phyloP scores from a whole-genome alignment of 2,329 filamentous ascomycete genomes.

The Calonectria pseudoreteaudii region DNA sequence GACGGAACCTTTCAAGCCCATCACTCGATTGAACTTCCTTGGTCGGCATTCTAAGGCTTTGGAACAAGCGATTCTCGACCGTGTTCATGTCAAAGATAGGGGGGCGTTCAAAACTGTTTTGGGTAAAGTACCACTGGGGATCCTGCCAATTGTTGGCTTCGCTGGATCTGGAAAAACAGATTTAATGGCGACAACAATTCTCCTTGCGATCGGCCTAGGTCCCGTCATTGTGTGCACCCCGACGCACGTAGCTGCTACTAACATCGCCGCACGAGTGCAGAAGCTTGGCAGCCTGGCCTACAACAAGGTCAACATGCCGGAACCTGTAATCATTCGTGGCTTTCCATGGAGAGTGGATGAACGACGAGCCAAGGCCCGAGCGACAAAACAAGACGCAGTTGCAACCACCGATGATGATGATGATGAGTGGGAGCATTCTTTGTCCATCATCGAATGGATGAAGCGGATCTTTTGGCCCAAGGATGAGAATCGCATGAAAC shows the following conservation, averaged over 20 bases:
- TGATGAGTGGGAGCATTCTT: neutral
- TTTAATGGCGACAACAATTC: neutral
- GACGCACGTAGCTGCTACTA: neutral
- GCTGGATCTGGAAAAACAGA: neutral
- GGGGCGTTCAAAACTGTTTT: neutral
- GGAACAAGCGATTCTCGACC: neutral
- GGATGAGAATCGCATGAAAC: too few species aligned
- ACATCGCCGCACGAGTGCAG: neutral
- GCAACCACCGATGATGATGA: too few species aligned
- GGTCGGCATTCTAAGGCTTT: neutral
- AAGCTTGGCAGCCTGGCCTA: neutral
- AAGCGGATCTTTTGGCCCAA: neutral
- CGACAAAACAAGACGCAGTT: neutral
- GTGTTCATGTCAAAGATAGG: neutral
- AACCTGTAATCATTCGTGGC: neutral
- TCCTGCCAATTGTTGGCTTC: neutral
- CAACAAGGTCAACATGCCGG: neutral
- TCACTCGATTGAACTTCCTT: neutral
- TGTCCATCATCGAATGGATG: neutral
- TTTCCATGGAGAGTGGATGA: neutral
- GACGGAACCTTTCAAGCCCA: neutral
- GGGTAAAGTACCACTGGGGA: neutral
- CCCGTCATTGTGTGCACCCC: neutral
- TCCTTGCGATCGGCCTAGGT: neutral
- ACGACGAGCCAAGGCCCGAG: neutral